phyloP scores from a whole-genome alignment of 345 rosid genomes.

The Acer yangbiense region DNA sequence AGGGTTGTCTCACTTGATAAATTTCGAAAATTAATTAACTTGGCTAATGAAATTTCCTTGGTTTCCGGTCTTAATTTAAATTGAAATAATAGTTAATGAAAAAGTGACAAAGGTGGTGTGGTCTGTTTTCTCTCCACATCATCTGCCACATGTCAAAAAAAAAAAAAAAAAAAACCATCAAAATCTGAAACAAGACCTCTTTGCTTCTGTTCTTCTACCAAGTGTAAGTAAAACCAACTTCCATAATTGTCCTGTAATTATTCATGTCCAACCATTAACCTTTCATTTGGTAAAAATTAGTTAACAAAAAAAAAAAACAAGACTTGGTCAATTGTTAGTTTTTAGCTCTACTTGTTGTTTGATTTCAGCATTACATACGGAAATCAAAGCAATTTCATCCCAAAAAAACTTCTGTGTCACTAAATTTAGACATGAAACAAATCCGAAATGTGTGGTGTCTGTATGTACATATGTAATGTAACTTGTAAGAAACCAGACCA shows the following conservation, averaged over 20 bases:
- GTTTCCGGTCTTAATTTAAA: too few species aligned
- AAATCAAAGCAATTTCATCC: not conserved
- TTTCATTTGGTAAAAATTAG: not conserved
- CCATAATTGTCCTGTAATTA: not conserved
- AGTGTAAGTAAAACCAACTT: too few species aligned
- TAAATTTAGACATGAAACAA: slow-evolving; percentile 2
- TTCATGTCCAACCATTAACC: not conserved
- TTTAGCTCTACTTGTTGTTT: not conserved
- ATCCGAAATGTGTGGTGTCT: slow-evolving; percentile 6
- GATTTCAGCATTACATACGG: not conserved
- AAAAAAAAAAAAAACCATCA: too few species aligned
- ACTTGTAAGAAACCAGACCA: not conserved
- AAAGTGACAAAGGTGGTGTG: not conserved
- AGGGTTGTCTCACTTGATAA: too few species aligned
- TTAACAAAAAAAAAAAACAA: not conserved
- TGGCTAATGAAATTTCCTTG: not conserved
- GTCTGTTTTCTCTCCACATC: not conserved
- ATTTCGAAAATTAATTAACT: not conserved
- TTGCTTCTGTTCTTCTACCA: not conserved
- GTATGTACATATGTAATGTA: too few species aligned
- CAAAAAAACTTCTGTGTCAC: not conserved
- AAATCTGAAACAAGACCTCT: not conserved
- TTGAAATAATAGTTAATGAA: too few species aligned
- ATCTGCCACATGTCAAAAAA: not conserved
- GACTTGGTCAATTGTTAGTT: slow-evolving; percentile 17